A percentile compares a stretch with the other conserved stretches of the same genome.
phyloP scores from a whole-genome alignment of 768 basidiomycete genomes.

The Austroboletus festivus region DNA sequence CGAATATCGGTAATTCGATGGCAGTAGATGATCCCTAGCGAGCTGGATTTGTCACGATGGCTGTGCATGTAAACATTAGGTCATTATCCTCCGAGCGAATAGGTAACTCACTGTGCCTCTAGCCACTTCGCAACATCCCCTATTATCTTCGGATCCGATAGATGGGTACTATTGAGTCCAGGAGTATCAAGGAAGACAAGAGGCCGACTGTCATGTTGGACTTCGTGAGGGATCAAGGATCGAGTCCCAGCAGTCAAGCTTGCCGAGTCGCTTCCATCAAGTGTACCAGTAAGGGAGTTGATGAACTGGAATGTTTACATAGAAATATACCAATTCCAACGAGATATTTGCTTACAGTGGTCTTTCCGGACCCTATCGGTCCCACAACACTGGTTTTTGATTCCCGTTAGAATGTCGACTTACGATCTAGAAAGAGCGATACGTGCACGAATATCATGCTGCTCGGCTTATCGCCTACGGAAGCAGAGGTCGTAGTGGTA shows the following conservation, averaged over 20 bases:
- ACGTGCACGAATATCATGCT: conserved; percentile 4
- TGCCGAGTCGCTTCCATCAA: not conserved
- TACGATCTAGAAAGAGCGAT: not conserved
- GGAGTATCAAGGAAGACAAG: not conserved
- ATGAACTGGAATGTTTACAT: conserved; percentile 2
- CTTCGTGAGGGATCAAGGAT: not conserved
- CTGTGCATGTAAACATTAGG: too few relatives aligned
- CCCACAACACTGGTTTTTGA: not conserved
- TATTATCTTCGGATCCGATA: not conserved
- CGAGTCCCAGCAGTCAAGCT: not conserved
- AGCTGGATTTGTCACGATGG: not conserved
- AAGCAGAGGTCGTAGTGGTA: too few relatives aligned
- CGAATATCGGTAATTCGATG: not conserved
- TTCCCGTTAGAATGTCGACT: not conserved
- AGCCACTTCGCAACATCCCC: not conserved
- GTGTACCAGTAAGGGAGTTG: not conserved
- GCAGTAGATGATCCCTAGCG: not conserved
- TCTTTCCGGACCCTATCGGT: conserved; percentile 7
- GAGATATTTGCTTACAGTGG: not conserved
- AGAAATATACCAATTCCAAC: too few relatives aligned
- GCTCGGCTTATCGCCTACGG: not conserved
- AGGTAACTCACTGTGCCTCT: not conserved
- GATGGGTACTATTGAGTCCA: not conserved
- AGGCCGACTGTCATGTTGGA: not conserved
- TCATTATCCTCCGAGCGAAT: not conserved